Evolutionary conservation across 2,329 filamentous ascomycete species (phyloP).

Genomic region (Zymoseptoria ardabiliae): DNA sequence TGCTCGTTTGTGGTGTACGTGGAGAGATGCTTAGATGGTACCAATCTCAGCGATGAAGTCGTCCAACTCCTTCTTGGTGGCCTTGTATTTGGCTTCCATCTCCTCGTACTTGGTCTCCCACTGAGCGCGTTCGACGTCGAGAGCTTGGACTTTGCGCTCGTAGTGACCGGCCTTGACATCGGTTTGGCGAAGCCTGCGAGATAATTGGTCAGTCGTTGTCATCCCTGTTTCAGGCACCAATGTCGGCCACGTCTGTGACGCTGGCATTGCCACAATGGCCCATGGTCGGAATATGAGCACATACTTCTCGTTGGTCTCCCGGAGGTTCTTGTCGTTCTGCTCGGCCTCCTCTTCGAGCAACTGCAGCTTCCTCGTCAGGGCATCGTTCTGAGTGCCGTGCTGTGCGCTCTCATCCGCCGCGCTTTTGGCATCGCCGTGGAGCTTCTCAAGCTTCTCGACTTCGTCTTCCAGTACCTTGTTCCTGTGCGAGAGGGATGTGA

Average conservation of each 20-base stretch:
- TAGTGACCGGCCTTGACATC: constrained; percentile 99
- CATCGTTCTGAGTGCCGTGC: constrained; percentile 84
- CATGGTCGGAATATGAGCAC: constrained; percentile 29
- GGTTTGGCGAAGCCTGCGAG: constrained; percentile 82
- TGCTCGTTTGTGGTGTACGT: not conserved
- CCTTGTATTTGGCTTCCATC: constrained; percentile 81
- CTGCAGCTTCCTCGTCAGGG: constrained; percentile 84
- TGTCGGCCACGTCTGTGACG: not conserved
- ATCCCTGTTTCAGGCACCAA: not conserved
- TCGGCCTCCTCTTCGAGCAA: constrained; percentile 97
- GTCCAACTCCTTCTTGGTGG: constrained; percentile 81
- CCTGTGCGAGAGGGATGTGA: constrained; percentile 92
- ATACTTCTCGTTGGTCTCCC: constrained; percentile 98
- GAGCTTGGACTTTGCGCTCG: constrained; percentile 97
- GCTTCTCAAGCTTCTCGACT: constrained; percentile 83
- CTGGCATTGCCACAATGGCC: too few relatives aligned
- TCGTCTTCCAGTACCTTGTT: constrained; percentile 84
- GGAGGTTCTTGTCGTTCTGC: constrained; percentile 88
- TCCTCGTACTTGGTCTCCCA: constrained; percentile 99
- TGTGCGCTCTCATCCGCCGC: constrained; percentile 72
- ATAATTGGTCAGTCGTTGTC: not conserved
- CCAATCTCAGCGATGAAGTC: constrained; percentile 86
- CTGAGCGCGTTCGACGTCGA: constrained; percentile 83
- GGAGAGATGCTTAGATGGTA: constrained; percentile 62
- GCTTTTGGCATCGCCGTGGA: constrained; percentile 81